Evolutionary conservation across 1,139 yeast genomes (phyloP).

Genomic region (Kodamaea plutei): DNA sequence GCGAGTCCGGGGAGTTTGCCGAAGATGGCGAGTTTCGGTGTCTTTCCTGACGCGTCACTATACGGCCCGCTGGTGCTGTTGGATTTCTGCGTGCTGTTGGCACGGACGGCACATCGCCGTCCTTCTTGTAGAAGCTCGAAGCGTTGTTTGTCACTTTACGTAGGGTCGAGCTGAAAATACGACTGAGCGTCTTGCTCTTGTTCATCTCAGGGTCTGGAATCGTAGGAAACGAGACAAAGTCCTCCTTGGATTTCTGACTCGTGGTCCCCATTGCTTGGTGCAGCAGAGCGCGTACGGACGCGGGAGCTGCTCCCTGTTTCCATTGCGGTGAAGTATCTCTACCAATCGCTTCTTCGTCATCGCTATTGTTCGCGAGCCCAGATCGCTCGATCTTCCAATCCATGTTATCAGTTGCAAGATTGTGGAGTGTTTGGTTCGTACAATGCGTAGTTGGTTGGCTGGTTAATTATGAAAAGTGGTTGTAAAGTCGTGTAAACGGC

Average conservation of each 20-base stretch:
- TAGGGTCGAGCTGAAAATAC: constrained; percentile 37
- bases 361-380: constrained; percentile 8
- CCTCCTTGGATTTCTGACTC: constrained; percentile 17
- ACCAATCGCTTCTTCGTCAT: too few species aligned
- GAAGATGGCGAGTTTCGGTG: too few species aligned
- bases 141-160: constrained; percentile 46
- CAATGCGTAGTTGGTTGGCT: too few species aligned
- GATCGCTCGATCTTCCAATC: constrained; percentile 3
- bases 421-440: constrained; percentile 1
- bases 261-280: constrained; percentile 16
- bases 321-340: too few species aligned
- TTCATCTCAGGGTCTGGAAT: constrained; percentile 43
- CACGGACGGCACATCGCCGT: too few species aligned
- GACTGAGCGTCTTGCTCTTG: constrained; percentile 26
- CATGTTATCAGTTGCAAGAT: constrained; percentile 1
- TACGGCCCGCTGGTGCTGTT: too few species aligned
- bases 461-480: background rate
- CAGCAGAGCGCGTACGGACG: constrained; percentile 1
- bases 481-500: background rate
- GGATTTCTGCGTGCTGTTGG: too few species aligned
- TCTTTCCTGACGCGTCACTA: too few species aligned
- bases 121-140: constrained; percentile 27
- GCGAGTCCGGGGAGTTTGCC: too few species aligned
- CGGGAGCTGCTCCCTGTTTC: background rate
- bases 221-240: constrained; percentile 43